Percentiles rank a stretch among this genome's conserved stretches.
Evolutionary conservation across 1,284 basidiomycete species (phyloP).

Genomic region (Macrocystidia cucumis): DNA sequence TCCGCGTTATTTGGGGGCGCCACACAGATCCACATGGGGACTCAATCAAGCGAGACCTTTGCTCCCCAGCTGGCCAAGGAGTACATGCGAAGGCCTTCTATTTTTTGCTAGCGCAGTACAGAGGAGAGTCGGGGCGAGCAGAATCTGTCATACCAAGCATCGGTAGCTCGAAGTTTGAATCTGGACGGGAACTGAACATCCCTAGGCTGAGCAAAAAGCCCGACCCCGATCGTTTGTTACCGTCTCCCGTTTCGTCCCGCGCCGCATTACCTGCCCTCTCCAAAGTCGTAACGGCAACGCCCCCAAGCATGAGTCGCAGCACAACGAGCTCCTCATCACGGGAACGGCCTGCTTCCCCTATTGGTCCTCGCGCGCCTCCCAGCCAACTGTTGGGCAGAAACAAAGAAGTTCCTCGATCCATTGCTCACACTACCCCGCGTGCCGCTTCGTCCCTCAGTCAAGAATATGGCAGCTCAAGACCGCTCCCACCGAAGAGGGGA

Average conservation of each 20-base stretch:
- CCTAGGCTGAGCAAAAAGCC: constrained; percentile 18
- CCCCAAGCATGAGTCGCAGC: constrained; percentile 22
- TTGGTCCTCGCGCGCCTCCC: constrained; percentile 27
- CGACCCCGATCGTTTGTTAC: constrained; percentile 15
- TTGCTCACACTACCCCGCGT: constrained; percentile 11
- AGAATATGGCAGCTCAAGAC: constrained; percentile 18
- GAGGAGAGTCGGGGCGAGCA: constrained; percentile 68
- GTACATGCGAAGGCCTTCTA: constrained; percentile 92
- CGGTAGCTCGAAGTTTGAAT: constrained; percentile 20
- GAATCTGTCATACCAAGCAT: too few species aligned
- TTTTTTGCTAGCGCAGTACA: constrained; percentile 77
- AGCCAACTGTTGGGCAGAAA: constrained; percentile 9
- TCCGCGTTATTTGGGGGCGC: constrained; percentile 85
- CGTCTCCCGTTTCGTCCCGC: constrained; percentile 12
- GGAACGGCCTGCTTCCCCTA: constrained; percentile 39
- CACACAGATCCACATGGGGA: constrained; percentile 46
- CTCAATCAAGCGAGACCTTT: constrained; percentile 55
- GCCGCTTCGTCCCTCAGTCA: constrained; percentile 12
- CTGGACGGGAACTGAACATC: constrained; percentile 27
- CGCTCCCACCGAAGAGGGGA: constrained; percentile 25
- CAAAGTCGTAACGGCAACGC: constrained; percentile 9
- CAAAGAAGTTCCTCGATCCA: constrained; percentile 9
- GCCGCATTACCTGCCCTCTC: constrained; percentile 13
- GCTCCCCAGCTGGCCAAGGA: constrained; percentile 55
- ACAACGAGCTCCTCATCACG: constrained; percentile 21